A percentile compares a stretch with the other conserved stretches of the same genome.
These are phyloP conservation scores for Solanum acaule DNA, from an alignment of 257 asterid genomes.

Conservation along the genomic window DNA sequence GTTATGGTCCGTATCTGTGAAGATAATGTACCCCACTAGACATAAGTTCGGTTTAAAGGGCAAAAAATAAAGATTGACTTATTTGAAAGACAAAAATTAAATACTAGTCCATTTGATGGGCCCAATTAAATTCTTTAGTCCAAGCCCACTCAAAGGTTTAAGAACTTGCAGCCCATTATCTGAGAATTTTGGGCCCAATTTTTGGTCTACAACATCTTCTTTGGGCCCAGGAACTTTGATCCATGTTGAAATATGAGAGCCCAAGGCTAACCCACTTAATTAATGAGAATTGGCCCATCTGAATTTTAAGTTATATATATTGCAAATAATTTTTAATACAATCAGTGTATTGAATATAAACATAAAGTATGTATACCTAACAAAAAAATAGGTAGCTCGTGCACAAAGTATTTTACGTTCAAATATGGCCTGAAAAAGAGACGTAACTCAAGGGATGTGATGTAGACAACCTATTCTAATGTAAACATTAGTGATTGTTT, in stretches of 20 bases:
- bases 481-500: not conserved
- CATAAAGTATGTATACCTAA: not conserved
- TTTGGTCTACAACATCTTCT: not conserved
- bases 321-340: not conserved
- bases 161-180: not conserved
- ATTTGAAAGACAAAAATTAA: too few relatives aligned
- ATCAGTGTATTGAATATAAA: not conserved
- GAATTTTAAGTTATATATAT: not conserved
- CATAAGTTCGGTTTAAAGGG: not conserved
- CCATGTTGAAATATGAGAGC: not conserved
- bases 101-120: not conserved
- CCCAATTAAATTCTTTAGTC: not conserved
- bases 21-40: too few relatives aligned
- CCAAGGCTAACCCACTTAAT: not conserved
- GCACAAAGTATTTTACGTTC: not conserved
- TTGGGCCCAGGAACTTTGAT: not conserved
- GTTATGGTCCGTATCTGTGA: not conserved
- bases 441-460: not conserved
- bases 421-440: not conserved
- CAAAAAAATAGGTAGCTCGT: not conserved
- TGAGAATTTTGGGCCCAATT: not conserved
- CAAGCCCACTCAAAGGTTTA: not conserved
- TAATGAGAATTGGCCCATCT: not conserved
- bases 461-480: not conserved
- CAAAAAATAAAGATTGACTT: not conserved